Conservation (phyloP, 768 basidiomycete species). For the Termitomyces titanicus region DNA sequence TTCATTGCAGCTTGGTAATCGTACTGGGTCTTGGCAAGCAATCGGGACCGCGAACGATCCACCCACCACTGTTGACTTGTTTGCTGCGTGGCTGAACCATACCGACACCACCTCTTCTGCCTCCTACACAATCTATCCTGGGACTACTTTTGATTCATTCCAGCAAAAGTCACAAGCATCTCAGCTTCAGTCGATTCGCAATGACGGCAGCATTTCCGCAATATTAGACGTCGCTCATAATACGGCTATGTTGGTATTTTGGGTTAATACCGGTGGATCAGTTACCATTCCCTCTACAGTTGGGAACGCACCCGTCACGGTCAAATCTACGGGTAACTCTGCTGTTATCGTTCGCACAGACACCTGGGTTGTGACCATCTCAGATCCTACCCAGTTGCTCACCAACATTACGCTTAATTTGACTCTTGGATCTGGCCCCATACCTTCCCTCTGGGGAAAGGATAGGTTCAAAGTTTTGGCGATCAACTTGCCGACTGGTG, state of each 20-base stretch:
- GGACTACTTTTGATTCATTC: conserved; percentile 38
- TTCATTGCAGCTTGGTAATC: conserved; percentile 39
- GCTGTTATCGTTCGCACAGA: conserved; percentile 41
- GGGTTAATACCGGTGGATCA: conserved; percentile 45
- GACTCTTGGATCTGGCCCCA: conserved; percentile 16
- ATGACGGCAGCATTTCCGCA: conserved; percentile 48
- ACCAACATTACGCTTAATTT: conserved; percentile 28
- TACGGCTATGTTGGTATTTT: conserved; percentile 51
- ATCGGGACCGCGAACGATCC: conserved; percentile 64
- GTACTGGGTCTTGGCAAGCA: conserved; percentile 56
- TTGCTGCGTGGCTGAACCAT: conserved; percentile 60
- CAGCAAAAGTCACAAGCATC: conserved; percentile 27
- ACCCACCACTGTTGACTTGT: conserved; percentile 54
- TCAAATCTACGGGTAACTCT: conserved; percentile 38
- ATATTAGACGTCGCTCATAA: conserved; percentile 40
- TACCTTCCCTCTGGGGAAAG: conserved; percentile 9
- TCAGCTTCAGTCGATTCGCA: conserved; percentile 36
- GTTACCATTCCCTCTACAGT: conserved; percentile 29
- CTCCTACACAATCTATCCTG: conserved; percentile 59
- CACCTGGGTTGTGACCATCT: conserved; percentile 47
- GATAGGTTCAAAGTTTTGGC: conserved; percentile 24
- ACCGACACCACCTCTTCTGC: conserved; percentile 29
- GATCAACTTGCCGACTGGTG: conserved; percentile 22
- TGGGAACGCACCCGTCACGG: conserved; percentile 24
- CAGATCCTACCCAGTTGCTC: conserved; percentile 64